Base-by-base conservation (phyloP, 306 rosid species). In the Lotus japonicus region DNA sequence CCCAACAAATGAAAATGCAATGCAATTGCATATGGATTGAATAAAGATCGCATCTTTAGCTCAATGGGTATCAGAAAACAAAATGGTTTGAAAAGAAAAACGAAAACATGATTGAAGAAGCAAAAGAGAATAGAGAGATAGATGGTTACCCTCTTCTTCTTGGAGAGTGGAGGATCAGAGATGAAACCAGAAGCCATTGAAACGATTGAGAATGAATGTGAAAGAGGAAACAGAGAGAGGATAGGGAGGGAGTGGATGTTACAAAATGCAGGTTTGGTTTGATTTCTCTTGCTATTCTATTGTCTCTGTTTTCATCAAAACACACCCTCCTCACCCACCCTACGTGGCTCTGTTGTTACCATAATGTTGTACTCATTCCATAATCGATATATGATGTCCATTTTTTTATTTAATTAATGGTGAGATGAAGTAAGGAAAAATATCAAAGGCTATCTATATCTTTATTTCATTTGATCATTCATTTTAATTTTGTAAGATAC, bases 231-330 rank as follows among this genome's bases (percentile, higher is more conserved):
- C 19, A 66, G 17, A 66, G 50, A 69, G 9, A 18, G 53, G 84
- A 82, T 81, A 85, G 85, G 65, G 75, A 79, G 87, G 79, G 84
- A 79, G 89, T 79, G 89, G 87, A 85, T 79, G 59, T 72, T 79
- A 79, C 76, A 42, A 69, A 68, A 42, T 70, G 68, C 58, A 54
- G 9, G 36, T 72, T 75, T 58, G 9, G 36, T 72, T 75, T 58
- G 63, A 68, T 61, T 76, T 68, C 64, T 67, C 11, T 70, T 62
- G 8, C 49, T 18, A 1, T 48, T 48, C n/a, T n/a, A n/a, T n/a
- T n/a, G n/a, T n/a, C 31, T 71, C 13, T 39, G 70, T 67, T 38
- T 67, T 36, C 70, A 62, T 51, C 64, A 51, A 62, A 14, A 60
- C 11, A 15, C n/a, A 21, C n/a, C n/a, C n/a, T n/a, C n/a, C n/a